Evolutionary conservation across 257 asterid species (phyloP).

Genomic region (Gardenia jasminoides): DNA sequence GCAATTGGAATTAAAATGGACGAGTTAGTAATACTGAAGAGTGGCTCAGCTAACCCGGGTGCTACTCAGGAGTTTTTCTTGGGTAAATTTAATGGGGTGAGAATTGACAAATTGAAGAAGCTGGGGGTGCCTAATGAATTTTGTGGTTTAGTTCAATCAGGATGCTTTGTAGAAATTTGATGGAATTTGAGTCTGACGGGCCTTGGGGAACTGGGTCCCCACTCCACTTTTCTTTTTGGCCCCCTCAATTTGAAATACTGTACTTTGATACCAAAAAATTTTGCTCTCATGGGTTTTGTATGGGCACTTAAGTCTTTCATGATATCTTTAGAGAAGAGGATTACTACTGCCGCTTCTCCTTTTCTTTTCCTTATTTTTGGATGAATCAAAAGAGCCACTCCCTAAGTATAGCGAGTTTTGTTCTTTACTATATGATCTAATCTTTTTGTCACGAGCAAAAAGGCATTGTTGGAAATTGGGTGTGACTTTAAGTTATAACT

Average conservation of each 20-base stretch:
- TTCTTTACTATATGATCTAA: too few relatives aligned
- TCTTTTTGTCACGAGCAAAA: too few relatives aligned
- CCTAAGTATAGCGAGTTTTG: too few relatives aligned
- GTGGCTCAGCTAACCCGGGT: neutral
- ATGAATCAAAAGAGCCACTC: too few relatives aligned
- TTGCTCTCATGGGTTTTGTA: neutral
- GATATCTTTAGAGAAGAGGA: too few relatives aligned
- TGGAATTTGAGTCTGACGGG: neutral
- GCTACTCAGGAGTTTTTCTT: neutral
- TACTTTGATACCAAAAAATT: neutral
- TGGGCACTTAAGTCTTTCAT: too few relatives aligned
- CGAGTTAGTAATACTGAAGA: neutral
- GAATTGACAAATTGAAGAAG: neutral
- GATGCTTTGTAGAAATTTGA: slow-evolving; percentile 8
- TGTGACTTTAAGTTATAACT: too few relatives aligned
- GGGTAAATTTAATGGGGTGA: neutral
- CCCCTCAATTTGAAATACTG: neutral
- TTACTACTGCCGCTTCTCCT: too few relatives aligned
- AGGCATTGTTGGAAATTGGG: too few relatives aligned
- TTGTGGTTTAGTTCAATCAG: slow-evolving; percentile 12
- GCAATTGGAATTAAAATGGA: neutral
- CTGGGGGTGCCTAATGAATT: slow-evolving; percentile 6
- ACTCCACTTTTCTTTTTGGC: too few relatives aligned
- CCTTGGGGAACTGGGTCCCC: too few relatives aligned
- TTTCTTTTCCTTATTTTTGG: too few relatives aligned